A percentile compares a stretch with the other conserved stretches of the same genome.
These are phyloP conservation scores for Nicotiana obtusifolia DNA, from an alignment of 257 asterid species.

Conservation along the genomic window DNA sequence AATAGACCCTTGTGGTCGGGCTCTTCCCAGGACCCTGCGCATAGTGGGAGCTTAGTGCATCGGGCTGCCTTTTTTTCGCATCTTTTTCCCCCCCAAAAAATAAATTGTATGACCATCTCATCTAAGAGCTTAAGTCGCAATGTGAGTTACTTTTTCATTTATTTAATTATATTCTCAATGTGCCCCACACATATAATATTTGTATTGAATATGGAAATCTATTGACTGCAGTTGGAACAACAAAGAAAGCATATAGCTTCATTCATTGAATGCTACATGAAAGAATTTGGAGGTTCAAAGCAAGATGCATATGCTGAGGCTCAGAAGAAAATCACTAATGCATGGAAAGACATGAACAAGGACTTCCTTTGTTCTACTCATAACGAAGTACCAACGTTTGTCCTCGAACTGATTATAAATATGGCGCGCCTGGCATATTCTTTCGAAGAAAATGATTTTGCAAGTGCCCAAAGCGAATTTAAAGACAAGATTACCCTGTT, in stretches of 20 bases:
- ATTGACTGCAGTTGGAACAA: background rate
- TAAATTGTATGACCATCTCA: background rate
- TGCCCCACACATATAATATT: too few relatives aligned
- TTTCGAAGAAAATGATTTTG: background rate
- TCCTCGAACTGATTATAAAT: background rate
- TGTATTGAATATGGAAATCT: background rate
- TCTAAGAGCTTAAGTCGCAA: too few relatives aligned
- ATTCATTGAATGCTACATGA: background rate
- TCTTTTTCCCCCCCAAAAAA: too few relatives aligned
- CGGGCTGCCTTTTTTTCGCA: too few relatives aligned
- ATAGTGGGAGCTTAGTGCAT: too few relatives aligned
- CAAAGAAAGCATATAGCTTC: background rate
- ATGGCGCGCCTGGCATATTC: background rate
- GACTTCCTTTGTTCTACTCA: background rate
- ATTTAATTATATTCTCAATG: too few relatives aligned
- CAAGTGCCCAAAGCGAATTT: background rate
- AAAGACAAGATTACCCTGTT: background rate
- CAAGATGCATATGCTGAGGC: background rate
- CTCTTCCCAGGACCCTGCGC: too few relatives aligned
- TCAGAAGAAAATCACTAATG: background rate
- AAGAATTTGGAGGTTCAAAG: background rate
- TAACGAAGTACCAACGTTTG: too few relatives aligned
- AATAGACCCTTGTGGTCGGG: too few relatives aligned
- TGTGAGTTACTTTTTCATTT: too few relatives aligned
- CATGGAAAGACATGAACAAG: background rate